Evolutionary conservation across 2,329 filamentous ascomycete genomes (phyloP).

Genomic region (Neospermospora avenae): DNA sequence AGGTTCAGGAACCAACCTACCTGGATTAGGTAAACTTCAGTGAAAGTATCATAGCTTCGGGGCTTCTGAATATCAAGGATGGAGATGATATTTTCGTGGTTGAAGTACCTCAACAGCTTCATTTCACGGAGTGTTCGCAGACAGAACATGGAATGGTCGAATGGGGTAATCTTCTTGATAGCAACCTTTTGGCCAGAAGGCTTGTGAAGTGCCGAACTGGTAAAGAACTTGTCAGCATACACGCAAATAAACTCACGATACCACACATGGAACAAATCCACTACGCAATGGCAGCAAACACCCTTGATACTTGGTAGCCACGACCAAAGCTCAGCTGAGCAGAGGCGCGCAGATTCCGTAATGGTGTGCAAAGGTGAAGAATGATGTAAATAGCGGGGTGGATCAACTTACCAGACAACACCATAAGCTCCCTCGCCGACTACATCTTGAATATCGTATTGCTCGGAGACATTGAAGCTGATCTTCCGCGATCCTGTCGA

Average conservation of each 20-base stretch:
- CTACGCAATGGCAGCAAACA: not conserved
- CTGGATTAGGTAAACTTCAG: conserved; percentile 98
- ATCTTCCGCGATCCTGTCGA: conserved; percentile 78
- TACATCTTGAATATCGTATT: conserved; percentile 99
- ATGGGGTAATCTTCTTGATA: conserved; percentile 99
- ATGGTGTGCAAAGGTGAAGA: not conserved
- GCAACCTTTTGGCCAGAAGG: conserved; percentile 97
- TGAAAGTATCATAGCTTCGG: conserved; percentile 91
- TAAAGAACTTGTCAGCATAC: conserved; percentile 5
- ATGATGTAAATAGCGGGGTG: conserved; percentile 7
- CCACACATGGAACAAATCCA: not conserved
- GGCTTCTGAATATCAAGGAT: conserved; percentile 99
- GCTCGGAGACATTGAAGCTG: conserved; percentile 98
- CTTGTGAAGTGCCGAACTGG: conserved; percentile 93
- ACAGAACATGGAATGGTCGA: conserved; percentile 99
- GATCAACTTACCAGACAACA: conserved; percentile 80
- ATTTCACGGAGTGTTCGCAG: conserved; percentile 95
- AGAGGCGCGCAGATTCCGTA: not conserved
- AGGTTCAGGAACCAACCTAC: conserved; percentile 43
- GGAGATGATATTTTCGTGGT: conserved; percentile 99
- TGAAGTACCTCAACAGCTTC: conserved; percentile 98
- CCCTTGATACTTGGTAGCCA: not conserved
- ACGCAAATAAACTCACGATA: not conserved
- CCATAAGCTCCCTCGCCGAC: conserved; percentile 98
- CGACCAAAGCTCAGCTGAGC: not conserved